Evolutionary conservation across 129 eudicot genomes (phyloP).

Genomic region (Centaurea solstitialis): DNA sequence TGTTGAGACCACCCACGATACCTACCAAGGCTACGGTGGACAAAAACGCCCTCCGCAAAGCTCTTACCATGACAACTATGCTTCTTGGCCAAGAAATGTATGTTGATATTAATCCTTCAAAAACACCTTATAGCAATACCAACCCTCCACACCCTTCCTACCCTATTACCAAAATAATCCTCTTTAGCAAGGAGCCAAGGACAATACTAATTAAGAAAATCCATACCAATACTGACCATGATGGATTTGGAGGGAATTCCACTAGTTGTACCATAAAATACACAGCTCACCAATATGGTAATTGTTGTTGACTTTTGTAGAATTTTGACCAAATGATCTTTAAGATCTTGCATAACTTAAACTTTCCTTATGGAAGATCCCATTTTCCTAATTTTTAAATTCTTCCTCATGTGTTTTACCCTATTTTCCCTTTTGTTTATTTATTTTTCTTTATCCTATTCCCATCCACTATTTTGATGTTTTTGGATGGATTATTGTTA

Average conservation of each 20-base stretch:
- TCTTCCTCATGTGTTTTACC: background rate
- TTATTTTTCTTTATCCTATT: background rate
- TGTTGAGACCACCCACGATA: slow-evolving; percentile 16
- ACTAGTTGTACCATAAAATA: slow-evolving; percentile 29
- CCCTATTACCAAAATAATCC: background rate
- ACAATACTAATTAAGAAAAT: slow-evolving; percentile 17
- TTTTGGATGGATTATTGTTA: background rate
- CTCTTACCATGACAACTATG: slow-evolving; percentile 25
- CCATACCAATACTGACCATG: slow-evolving; percentile 35
- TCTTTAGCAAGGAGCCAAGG: slow-evolving; percentile 30
- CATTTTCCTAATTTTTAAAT: too few species aligned
- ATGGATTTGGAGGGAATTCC: background rate
- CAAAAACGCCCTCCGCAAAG: slow-evolving; percentile 16
- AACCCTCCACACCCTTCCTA: background rate
- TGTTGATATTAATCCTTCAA: background rate
- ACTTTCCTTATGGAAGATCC: background rate
- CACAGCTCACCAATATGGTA: background rate
- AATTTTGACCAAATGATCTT: background rate
- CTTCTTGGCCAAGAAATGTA: background rate
- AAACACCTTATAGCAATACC: background rate
- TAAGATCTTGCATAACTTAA: background rate
- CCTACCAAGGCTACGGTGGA: slow-evolving; percentile 26
- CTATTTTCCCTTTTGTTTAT: background rate
- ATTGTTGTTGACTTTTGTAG: background rate
- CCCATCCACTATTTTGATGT: background rate